Base-by-base conservation (phyloP, 495 filamentous ascomycete species). In the Geopyxis carbonaria region DNA sequence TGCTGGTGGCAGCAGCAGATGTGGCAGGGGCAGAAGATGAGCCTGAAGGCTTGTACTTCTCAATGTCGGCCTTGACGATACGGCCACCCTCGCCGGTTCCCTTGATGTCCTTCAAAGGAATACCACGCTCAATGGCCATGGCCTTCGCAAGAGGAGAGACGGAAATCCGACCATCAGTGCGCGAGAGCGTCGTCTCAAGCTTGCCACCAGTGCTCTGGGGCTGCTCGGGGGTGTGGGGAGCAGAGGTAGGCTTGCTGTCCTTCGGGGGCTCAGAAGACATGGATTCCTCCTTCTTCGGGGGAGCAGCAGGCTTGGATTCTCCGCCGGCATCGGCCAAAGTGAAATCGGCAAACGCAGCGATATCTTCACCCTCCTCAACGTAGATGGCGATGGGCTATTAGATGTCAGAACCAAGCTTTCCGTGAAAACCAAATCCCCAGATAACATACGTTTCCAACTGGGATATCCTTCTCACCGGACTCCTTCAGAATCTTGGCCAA, bases 401-500 rank as follows among this genome's bases (percentile, higher is more conserved):
- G 36, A 40, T 21, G 52, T 72, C 49, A 70, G 64, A 42, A 57
- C 33, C 27, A n/a, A 28, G 30, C 20, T n/a, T 20, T 22, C 27
- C 23, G 33, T 42, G 40, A 44, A 40, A 42, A 36, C 31, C 30
- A 13, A 13, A n/a, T 22, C 40, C 27, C 34, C 34, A 38, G 31
- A 10, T 22, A 45, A 72, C 85, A 61, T 73, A 97, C 89, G 59
- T 82, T 82, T 58, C 89, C 89, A 52, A 99, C 87, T 25, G 89
- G 59, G 46, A 99, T 69, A 58, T 95, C 91, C 67, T 95, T 95
- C 61, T 80, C 84, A 31, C 91, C 91, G 22, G 75, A 75, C 2
- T 93, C 80, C 65, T 84, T 92, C 59, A 99, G 61, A 44, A 95
- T 72, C 72, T 94, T 95, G 43, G 91, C 91, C 41, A 99, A 64